phyloP scores from a whole-genome alignment of 139 green algal genomes.

The Auxenochlorella pyrenoidosa region DNA sequence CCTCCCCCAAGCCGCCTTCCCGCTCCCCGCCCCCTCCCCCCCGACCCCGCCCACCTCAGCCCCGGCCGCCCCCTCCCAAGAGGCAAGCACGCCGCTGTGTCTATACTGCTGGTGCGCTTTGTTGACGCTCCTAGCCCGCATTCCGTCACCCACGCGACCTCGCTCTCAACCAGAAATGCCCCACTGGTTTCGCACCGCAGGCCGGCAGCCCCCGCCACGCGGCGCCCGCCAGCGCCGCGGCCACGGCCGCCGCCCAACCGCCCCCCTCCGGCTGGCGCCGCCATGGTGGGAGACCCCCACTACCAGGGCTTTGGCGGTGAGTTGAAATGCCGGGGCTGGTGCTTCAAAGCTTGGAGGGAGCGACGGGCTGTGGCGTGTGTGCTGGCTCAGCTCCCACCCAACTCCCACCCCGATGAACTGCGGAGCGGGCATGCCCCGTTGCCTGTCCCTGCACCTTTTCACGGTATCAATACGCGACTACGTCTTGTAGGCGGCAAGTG shows the following conservation, averaged over 20 bases:
- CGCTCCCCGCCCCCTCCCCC: too few species aligned
- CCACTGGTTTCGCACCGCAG: too few species aligned
- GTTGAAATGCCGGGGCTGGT: neutral
- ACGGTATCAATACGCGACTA: neutral
- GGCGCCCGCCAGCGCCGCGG: neutral
- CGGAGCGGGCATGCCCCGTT: neutral
- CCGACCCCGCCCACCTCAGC: too few species aligned
- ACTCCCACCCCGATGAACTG: too few species aligned
- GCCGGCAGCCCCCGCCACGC: neutral
- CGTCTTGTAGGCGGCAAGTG: neutral
- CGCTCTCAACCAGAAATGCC: too few species aligned
- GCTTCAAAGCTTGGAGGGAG: too few species aligned
- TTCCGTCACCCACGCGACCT: too few species aligned
- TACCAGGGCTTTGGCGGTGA: neutral
- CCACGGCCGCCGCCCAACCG: neutral
- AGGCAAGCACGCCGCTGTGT: too few species aligned
- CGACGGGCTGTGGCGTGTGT: neutral
- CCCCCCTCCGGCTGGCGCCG: neutral
- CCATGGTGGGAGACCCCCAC: conserved; percentile 11
- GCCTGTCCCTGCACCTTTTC: neutral
- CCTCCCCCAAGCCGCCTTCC: too few species aligned
- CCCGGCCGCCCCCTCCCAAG: too few species aligned
- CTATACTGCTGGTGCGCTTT: too few species aligned
- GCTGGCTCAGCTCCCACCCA: neutral
- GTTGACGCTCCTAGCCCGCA: too few species aligned